Base-by-base conservation (phyloP, 78 protist genomes). In the Polysphondylium violaceum region DNA sequence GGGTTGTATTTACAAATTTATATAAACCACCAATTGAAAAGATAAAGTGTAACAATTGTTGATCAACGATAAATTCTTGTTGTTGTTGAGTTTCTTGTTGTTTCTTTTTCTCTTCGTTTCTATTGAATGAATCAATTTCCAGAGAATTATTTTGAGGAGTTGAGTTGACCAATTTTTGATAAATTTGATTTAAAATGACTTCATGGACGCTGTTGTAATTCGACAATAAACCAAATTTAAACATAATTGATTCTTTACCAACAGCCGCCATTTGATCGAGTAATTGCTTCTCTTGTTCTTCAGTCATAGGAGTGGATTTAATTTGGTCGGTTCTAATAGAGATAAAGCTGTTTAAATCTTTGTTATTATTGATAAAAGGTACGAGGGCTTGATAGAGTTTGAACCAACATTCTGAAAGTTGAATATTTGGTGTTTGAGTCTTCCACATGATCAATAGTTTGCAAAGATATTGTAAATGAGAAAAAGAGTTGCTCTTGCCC, bases 31-130 rank as follows among this genome's bases (percentile, higher is more conserved):
- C 91, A 29, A 31, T 27, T 31, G 71, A 43, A 56, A 29, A 83
- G n/a, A 83, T 69, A 41, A 83, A 53, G 36, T 83, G 91, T 17
- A 83, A 44, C 0, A 83, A 21, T 69, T 83, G 91, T 58, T 83
- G 91, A 59, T 83, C 51, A 7, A 59, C 31, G 1, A 50, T 60
- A 56, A 83, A 55, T 61, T 41, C 12, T 21, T 76, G n/a, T n/a
- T n/a, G n/a, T 16, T 16, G 55, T 3, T 4, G 23, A 12, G 11
- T 56, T 56, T 29, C 29, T 12, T 60, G 68, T 60, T 27, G 36
- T 4, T 29, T 3, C 5, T 3, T n/a, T 60, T 65, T 38, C 21
- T 38, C 8, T 7, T 61, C 5, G 69, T 27, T 4, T n/a, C 16
- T 61, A 29, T 33, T 16, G 31, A 33, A 61, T 31, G 31, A 3